Conservation (phyloP, 2,329 filamentous ascomycete genomes). For the Cladosporium oxysporum region DNA sequence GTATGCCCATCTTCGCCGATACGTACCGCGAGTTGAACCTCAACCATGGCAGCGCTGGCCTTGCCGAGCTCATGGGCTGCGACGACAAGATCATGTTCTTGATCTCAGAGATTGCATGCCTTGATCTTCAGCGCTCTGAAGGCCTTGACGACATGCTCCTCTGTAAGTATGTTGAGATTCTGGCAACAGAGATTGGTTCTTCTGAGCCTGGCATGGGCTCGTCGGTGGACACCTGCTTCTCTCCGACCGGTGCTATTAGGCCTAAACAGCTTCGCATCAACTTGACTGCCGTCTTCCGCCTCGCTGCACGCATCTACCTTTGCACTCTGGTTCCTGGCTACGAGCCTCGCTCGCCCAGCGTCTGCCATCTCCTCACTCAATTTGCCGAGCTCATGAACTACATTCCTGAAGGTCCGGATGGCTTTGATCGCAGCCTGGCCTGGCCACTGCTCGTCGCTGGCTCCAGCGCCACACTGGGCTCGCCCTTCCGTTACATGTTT, state of each 20-base stretch:
- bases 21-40: slow-evolving; percentile 95
- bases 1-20: slow-evolving; percentile 84
- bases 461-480: slow-evolving; percentile 70
- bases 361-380: slow-evolving; percentile 74
- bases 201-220: slow-evolving; percentile 60
- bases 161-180: slow-evolving; percentile 84
- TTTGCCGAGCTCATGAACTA: slow-evolving; percentile 74
- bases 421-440: slow-evolving; percentile 86
- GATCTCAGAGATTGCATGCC: slow-evolving; percentile 94
- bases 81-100: slow-evolving; percentile 97
- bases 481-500: slow-evolving; percentile 76
- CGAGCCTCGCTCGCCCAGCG: slow-evolving; percentile 71
- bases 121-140: slow-evolving; percentile 81
- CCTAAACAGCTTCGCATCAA: slow-evolving; percentile 83
- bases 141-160: slow-evolving; percentile 83
- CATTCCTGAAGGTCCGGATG: slow-evolving; percentile 77
- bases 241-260: slow-evolving; percentile 69
- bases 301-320: slow-evolving; percentile 94
- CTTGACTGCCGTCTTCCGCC: slow-evolving; percentile 86
- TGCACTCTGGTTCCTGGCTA: slow-evolving; percentile 92
- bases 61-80: slow-evolving; percentile 94
- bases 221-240: slow-evolving; percentile 53
- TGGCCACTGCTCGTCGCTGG: slow-evolving; percentile 93
- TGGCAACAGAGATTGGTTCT: slow-evolving; percentile 81
- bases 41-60: slow-evolving; percentile 63